Conservation (phyloP, 805 yeast genomes). For the Ogataea philodendri region DNA sequence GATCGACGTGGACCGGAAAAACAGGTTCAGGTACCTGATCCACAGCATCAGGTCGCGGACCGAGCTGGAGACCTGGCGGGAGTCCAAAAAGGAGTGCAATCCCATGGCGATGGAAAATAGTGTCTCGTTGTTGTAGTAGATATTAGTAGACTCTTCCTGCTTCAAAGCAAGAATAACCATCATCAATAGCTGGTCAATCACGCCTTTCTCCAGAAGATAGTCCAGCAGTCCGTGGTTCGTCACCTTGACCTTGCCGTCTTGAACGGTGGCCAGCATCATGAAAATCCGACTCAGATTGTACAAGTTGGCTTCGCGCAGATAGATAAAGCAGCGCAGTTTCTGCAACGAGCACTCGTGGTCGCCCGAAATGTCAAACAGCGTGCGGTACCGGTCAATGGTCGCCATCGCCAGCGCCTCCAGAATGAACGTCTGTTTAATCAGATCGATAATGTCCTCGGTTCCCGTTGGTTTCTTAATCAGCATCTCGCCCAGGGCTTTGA, state of each 20-base stretch:
- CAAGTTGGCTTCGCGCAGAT: slow-evolving; percentile 28
- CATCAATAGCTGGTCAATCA: slow-evolving; percentile 28
- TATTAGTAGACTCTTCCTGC: slow-evolving; percentile 31
- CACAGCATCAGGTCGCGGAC: slow-evolving; percentile 26
- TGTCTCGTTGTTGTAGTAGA: slow-evolving; percentile 28
- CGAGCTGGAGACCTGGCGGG: slow-evolving; percentile 17
- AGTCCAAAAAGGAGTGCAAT: slow-evolving; percentile 21
- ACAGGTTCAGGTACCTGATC: slow-evolving; percentile 36
- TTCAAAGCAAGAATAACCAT: slow-evolving; percentile 30
- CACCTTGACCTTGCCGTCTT: slow-evolving; percentile 12
- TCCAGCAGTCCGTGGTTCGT: slow-evolving; percentile 18
- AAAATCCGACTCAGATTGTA: slow-evolving; percentile 22
- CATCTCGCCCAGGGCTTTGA: slow-evolving; percentile 29
- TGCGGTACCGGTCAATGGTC: slow-evolving; percentile 25
- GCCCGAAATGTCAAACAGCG: slow-evolving; percentile 28
- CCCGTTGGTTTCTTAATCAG: slow-evolving; percentile 10
- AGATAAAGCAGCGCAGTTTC: slow-evolving; percentile 26
- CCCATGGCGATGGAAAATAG: slow-evolving; percentile 27
- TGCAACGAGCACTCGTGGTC: slow-evolving; percentile 27
- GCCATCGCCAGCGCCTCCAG: slow-evolving; percentile 28
- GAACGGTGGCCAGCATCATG: slow-evolving; percentile 16
- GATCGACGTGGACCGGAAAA: slow-evolving; percentile 48
- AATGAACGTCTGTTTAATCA: slow-evolving; percentile 28
- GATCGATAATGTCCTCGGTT: slow-evolving; percentile 14
- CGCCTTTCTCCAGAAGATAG: slow-evolving; percentile 21